Base-by-base conservation (phyloP, 129 eudicot species). In the Sambucus nigra region DNA sequence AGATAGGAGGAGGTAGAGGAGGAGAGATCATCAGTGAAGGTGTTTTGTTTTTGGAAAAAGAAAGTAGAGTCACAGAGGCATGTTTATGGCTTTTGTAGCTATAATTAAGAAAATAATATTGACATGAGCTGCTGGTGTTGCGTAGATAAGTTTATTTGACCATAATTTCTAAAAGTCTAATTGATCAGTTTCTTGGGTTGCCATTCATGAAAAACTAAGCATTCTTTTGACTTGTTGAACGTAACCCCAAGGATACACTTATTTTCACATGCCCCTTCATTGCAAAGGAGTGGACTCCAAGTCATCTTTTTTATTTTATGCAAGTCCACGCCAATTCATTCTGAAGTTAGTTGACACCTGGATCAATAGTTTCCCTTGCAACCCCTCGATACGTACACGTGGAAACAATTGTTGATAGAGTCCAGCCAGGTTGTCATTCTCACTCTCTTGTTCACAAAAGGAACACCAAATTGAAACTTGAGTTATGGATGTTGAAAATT, bases 1-100 rank as follows among this genome's bases (percentile, higher is more conserved):
- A 80, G 61, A 83, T 66, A 18, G 81, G 84, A 39, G 94, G 87
- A 53, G 88, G 79, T 15, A 66, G 53, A 1, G 67, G 38, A 11
- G 71, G 71, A 17, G 71, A 22, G 53, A 63, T 60, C 79, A 73
- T 73, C 51, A 38, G 55, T 21, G 41, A 29, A 7, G n/a, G 6
- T 16, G 38, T 3, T 3, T 31, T 31, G 9, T 31, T n/a, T n/a
- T n/a, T n/a, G n/a, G 38, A 31, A 31, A 9, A 31, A 31, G 38
- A 31, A 3, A 31, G 38, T 5, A 31, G 38, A 31, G 5, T 31
- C 38, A 5, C 5, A 31, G 5, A 9, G 5, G 9, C 38, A 31
- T 31, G 38, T 31, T 5, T 3, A 3, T 31, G 38, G 9, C 13
- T 35, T 35, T 35, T 8, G 3, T 15, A 35, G 9, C 42, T n/a